Base-by-base conservation (phyloP, 129 eudicot genomes). In the Pulicaria dysenterica region DNA sequence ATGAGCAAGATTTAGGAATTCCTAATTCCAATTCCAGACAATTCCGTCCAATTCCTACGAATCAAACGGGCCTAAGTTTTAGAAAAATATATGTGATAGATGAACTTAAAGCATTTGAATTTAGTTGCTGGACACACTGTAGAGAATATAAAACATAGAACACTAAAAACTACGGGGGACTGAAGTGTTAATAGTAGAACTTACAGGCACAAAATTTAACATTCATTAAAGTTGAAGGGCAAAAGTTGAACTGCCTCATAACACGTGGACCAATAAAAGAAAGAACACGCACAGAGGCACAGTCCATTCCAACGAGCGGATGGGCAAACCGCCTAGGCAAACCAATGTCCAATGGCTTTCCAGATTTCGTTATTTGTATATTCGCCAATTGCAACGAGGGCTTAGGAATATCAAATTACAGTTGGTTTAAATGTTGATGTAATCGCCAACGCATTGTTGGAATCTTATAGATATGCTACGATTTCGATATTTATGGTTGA, bases 401-500 rank as follows among this genome's bases (percentile, higher is more conserved):
- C 5, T 31, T 55, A 3, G 45, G 49, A 58, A 11, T 0, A 58
- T 46, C 69, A 49, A 47, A 39, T 39, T 38, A 58, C 81, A 77
- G 75, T 9, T 68, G 41, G 51, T 14, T 68, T 38, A 68, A 50
- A 67, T 48, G 58, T 77, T 51, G 77, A 53, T 53, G 42, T 70
- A 78, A 64, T 78, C 82, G 82, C 58, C 76, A 31, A 2, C 24
- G 1, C 8, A 40, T 42, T n/a, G 7, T 15, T 43, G 3, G 5
- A 62, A 8, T 19, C 17, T 11, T 3, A 3, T 4, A 64, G 50
- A 61, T 15, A 88, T 85, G 91, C 79, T 85, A 6, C 78, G 82
- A 67, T 78, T 85, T 37, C 83, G 86, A 56, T 67, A 78, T 66
- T 83, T 86, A 51, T 45, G 69, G 67, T 62, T 24, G 67, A 67